These are phyloP conservation scores for Asclepias syriaca DNA, from an alignment of 257 asterid species.

Conservation along the genomic window DNA sequence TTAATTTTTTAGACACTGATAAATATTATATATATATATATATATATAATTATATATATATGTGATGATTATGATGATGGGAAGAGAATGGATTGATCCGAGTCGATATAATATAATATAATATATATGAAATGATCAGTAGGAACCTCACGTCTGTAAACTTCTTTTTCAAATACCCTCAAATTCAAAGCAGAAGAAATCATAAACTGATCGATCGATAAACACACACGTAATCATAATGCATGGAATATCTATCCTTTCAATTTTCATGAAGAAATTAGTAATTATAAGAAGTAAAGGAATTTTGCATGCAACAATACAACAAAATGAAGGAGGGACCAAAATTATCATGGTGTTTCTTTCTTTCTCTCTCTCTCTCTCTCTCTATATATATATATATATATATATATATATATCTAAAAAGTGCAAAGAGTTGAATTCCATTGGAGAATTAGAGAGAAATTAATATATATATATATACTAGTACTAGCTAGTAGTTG, in stretches of 20 bases:
- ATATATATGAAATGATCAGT: neutral
- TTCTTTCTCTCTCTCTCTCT: too few species aligned
- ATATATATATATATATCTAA: too few species aligned
- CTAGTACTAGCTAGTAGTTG: neutral
- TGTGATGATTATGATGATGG: too few species aligned
- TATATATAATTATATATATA: too few species aligned
- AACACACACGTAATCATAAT: slow-evolving; percentile 13
- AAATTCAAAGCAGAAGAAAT: neutral
- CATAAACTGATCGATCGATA: neutral
- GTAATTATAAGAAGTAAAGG: neutral
- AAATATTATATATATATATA: too few species aligned
- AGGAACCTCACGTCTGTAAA: neutral
- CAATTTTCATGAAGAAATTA: neutral
- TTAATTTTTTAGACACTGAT: too few species aligned
- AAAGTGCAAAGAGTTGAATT: slow-evolving; percentile 4
- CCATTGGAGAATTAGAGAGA: neutral
- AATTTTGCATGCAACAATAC: neutral
- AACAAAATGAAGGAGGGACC: slow-evolving; percentile 1
- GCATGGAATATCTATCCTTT: slow-evolving; percentile 7
- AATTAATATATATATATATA: neutral
- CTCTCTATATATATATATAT: too few species aligned
- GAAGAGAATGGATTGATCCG: neutral
- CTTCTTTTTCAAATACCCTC: neutral
- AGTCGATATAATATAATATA: neutral
- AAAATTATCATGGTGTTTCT: neutral